phyloP scores from a whole-genome alignment of 495 filamentous ascomycete species.

The Hypoxylon lenormandii region DNA sequence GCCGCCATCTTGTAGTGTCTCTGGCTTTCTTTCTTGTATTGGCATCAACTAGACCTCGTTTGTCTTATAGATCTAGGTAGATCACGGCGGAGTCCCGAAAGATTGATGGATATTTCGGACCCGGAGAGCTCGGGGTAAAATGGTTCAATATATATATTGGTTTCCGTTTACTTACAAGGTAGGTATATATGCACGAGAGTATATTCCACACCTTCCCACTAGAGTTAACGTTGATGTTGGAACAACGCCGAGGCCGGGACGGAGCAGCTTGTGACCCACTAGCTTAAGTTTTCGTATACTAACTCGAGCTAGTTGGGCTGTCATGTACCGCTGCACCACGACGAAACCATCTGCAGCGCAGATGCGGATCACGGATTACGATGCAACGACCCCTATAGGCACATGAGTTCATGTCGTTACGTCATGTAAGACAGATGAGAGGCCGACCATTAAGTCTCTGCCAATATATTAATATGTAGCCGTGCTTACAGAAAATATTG shows the following conservation, averaged over 20 bases:
- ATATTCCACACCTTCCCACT: no score
- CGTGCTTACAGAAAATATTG: background rate
- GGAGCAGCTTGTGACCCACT: slow-evolving; percentile 30
- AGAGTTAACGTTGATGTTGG: background rate
- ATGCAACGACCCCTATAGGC: slow-evolving; percentile 29
- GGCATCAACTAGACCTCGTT: slow-evolving; percentile 3
- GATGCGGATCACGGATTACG: slow-evolving; percentile 39
- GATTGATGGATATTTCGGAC: no score
- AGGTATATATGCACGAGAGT: background rate
- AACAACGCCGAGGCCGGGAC: slow-evolving; percentile 32
- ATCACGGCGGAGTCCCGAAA: background rate
- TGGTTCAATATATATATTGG: no score
- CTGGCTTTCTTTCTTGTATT: slow-evolving; percentile 2
- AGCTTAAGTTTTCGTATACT: slow-evolving; percentile 32
- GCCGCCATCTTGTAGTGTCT: slow-evolving; percentile 31
- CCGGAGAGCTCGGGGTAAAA: no score
- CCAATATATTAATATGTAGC: background rate
- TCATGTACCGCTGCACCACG: slow-evolving; percentile 29
- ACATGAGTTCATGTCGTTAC: slow-evolving; percentile 27
- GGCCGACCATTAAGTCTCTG: background rate
- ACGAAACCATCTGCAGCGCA: slow-evolving; percentile 32
- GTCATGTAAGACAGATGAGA: slow-evolving; percentile 14
- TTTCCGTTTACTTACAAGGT: slow-evolving; percentile 16
- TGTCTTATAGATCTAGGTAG: background rate
- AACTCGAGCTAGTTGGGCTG: slow-evolving; percentile 40